Evolutionary conservation across 2,329 filamentous ascomycete genomes (phyloP), one percentile per base, ranked within the genome.

Genomic region (Diaporthe eres): DNA sequence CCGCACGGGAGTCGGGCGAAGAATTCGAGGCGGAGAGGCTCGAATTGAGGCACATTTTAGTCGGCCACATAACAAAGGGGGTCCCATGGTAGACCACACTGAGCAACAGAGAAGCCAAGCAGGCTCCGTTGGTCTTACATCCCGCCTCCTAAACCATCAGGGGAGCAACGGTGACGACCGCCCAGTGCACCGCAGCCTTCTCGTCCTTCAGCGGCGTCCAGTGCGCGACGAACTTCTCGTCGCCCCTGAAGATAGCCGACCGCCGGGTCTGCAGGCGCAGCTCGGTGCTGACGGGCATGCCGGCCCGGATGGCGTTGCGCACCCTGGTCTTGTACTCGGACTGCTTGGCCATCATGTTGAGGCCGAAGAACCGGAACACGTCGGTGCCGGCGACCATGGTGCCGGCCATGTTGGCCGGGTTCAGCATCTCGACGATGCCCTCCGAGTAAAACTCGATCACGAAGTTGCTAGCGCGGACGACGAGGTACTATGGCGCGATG

Each of bases 281-380:
- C 55, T 81, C 79, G 3, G 80, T 76, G 42, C 80, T 80, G 65
- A 82, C 78, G 15, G 85, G 84, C 34, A 79, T 79, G 70, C 85
- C 84, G 37, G 78, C 79, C 2, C 79, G 77, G 60, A 73, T 53
- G 60, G 74, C 71, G 34, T 68, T 73, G n/a, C 70, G 60, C 6
- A 81, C 79, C 13, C 78, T 75, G 4, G 65, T 34, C 75, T 80
- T 80, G 75, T 78, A 80, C 42, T 80, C 80, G 10, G 75, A 75
- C 73, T 80, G 77, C 22, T 77, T 75, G 28, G 72, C 75, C 17
- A 81, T 57, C 78, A 79, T 80, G 74, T 81, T 80, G 65, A 79
- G 78, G 58, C 77, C 76, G 42, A 81, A 75, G 71, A 81, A 81
- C 7, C 78, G 77, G 77, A 81, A 81, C 39, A 81, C 71, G 4